These are phyloP conservation scores for Fonsecaea monophora DNA, from an alignment of 2,329 filamentous ascomycete species.

Conservation along the genomic window DNA sequence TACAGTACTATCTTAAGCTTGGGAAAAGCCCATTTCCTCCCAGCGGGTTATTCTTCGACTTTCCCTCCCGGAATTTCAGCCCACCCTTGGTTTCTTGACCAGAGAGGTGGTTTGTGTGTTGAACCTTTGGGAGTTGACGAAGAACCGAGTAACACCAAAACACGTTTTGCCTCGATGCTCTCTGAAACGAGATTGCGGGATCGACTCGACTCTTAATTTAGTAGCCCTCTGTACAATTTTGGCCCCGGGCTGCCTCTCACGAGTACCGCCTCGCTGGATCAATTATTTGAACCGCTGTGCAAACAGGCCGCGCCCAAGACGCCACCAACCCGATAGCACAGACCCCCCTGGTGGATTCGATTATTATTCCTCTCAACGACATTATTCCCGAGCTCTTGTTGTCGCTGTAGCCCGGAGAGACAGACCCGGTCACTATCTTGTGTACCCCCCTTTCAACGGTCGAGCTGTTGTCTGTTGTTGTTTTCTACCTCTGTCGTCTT, in stretches of 20 bases:
- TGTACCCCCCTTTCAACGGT: constrained; percentile 3
- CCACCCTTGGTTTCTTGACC: not conserved
- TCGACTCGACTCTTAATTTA: constrained; percentile 10
- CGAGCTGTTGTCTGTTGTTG: not conserved
- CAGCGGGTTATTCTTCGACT: not conserved
- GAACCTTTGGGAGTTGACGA: not conserved
- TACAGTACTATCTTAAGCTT: not conserved
- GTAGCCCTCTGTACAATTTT: constrained; percentile 6
- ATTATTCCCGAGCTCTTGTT: not conserved
- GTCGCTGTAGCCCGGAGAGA: constrained; percentile 1
- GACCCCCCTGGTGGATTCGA: constrained; percentile 3
- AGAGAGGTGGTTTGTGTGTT: too few relatives aligned
- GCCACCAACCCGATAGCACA: constrained; percentile 6
- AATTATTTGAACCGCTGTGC: not conserved
- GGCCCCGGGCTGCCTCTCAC: not conserved
- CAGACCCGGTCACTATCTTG: not conserved
- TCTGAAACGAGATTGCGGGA: not conserved
- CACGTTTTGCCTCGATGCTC: constrained; percentile 4
- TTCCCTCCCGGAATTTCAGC: constrained; percentile 10
- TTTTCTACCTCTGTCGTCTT: not conserved
- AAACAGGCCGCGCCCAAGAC: not conserved
- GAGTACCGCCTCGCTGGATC: not conserved
- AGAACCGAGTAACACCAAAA: not conserved
- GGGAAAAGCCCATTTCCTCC: not conserved
- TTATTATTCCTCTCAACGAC: constrained; percentile 5